A percentile compares a stretch with the other conserved stretches of the same genome.
These are phyloP conservation scores for Penicillium diatomitis DNA, from an alignment of 495 filamentous ascomycete species.

Conservation along the genomic window DNA sequence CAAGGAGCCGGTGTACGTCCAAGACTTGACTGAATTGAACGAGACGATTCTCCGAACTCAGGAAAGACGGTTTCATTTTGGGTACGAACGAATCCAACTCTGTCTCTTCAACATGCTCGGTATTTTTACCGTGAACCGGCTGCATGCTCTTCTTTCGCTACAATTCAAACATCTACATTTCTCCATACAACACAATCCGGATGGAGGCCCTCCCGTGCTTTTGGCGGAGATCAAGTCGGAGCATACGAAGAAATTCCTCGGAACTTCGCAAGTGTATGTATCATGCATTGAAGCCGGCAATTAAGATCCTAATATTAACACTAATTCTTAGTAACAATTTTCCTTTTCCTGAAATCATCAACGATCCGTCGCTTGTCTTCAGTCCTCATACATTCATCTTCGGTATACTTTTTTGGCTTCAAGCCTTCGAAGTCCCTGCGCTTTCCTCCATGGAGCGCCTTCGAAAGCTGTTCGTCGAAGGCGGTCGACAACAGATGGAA, in stretches of 20 bases:
- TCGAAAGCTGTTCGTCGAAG: slow-evolving; percentile 9
- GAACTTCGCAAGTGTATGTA: slow-evolving; percentile 10
- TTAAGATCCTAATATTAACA: not conserved
- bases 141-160: slow-evolving; percentile 11
- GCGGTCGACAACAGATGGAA: slow-evolving; percentile 13
- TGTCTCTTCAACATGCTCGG: slow-evolving; percentile 14
- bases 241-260: slow-evolving; percentile 13
- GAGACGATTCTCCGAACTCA: not conserved
- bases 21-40: slow-evolving; percentile 16
- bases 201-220: slow-evolving; percentile 12
- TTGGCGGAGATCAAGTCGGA: slow-evolving; percentile 13
- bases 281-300: not conserved
- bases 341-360: slow-evolving; percentile 17
- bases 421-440: slow-evolving; percentile 13
- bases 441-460: slow-evolving; percentile 17
- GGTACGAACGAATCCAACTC: slow-evolving; percentile 13
- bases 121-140: slow-evolving; percentile 14
- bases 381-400: slow-evolving; percentile 18
- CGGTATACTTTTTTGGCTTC: slow-evolving; percentile 12
- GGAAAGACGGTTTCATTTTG: slow-evolving; percentile 11
- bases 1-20: slow-evolving; percentile 14
- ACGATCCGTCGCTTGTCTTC: slow-evolving; percentile 17
- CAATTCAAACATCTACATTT: slow-evolving; percentile 10
- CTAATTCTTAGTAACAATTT: slow-evolving; percentile 5
- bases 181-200: slow-evolving; percentile 4